These are phyloP conservation scores for Saccharomyces pastorianus DNA, from an alignment of 1,139 yeast species.

Conservation along the genomic window DNA sequence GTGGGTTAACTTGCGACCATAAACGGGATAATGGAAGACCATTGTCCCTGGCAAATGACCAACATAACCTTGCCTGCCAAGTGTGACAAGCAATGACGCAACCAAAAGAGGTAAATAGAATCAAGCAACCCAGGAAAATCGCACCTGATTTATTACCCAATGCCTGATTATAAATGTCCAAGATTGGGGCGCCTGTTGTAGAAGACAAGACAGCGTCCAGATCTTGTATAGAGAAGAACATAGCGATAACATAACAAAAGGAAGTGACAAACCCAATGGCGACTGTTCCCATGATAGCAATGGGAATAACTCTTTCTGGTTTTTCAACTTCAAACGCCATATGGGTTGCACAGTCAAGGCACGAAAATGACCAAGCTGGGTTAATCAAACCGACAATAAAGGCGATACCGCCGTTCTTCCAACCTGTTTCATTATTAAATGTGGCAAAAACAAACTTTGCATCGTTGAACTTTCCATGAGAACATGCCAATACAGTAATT, in stretches of 20 bases:
- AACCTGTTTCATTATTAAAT: constrained; percentile 58
- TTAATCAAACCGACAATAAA: constrained; percentile 59
- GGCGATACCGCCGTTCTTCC: constrained; percentile 52
- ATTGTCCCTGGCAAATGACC: constrained; percentile 71
- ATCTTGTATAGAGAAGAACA: constrained; percentile 54
- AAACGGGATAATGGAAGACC: constrained; percentile 44
- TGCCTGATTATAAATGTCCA: constrained; percentile 56
- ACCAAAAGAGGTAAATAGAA: constrained; percentile 57
- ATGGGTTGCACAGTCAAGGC: constrained; percentile 62
- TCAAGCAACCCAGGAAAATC: constrained; percentile 47
- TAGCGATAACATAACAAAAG: constrained; percentile 49
- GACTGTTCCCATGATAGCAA: constrained; percentile 56
- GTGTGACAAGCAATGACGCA: constrained; percentile 68
- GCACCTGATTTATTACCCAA: constrained; percentile 50
- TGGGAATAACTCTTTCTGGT: constrained; percentile 55
- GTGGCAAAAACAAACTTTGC: constrained; percentile 55
- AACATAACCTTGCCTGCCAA: constrained; percentile 67
- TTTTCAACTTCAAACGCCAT: constrained; percentile 59
- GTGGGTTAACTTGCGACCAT: constrained; percentile 42
- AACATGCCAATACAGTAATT: constrained; percentile 48
- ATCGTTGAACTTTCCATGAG: constrained; percentile 47
- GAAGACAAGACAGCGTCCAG: constrained; percentile 40
- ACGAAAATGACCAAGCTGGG: constrained; percentile 65
- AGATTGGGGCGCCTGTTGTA: constrained; percentile 53
- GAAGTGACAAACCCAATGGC: constrained; percentile 60